Conservation (phyloP, 352 stramenopile genomes). For the Phytopythium oedochilum region DNA sequence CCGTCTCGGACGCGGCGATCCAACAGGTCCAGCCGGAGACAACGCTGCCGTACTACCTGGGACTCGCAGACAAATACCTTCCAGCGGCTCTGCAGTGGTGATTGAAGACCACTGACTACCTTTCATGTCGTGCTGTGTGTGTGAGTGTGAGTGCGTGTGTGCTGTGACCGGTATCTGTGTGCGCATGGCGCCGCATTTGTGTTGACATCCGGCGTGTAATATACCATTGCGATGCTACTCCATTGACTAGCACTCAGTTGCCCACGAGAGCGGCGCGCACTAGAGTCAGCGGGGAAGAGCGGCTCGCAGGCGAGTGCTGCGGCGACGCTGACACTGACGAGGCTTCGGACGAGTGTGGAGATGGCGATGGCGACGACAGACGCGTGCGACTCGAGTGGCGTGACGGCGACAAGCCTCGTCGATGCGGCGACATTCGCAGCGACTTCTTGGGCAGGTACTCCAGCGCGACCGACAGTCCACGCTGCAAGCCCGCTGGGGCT, state of each 20-base stretch:
- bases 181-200: neutral
- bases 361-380: neutral
- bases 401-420: neutral
- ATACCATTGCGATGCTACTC: neutral
- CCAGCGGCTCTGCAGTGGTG: slow-evolving; percentile 66
- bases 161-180: neutral
- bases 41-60: slow-evolving; percentile 61
- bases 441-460: neutral
- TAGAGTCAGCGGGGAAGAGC: neutral
- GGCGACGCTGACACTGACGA: neutral
- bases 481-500: neutral
- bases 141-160: neutral
- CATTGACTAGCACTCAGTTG: neutral
- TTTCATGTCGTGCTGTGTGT: neutral
- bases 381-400: neutral
- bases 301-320: neutral
- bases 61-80: slow-evolving; percentile 69
- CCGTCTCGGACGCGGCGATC: slow-evolving; percentile 34
- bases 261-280: neutral
- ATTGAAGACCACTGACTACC: neutral
- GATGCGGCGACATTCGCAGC: neutral
- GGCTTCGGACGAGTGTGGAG: neutral
- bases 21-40: slow-evolving; percentile 28
- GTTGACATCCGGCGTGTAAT: neutral
- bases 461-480: neutral